Evolutionary conservation across 2,329 filamentous ascomycete species (phyloP).

Genomic region (Dactylella cylindrospora): DNA sequence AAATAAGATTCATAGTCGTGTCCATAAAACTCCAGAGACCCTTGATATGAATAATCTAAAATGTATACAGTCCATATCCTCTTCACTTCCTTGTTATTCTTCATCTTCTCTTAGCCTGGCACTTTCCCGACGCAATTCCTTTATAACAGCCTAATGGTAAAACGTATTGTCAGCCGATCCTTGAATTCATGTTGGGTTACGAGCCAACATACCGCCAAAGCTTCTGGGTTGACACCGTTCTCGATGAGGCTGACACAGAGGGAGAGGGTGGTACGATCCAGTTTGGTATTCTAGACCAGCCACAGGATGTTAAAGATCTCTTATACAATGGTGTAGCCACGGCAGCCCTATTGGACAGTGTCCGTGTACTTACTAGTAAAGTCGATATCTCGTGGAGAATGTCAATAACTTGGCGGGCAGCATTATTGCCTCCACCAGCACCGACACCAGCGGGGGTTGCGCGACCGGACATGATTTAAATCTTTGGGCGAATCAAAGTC

Average conservation of each 20-base stretch:
- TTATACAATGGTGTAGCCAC: background rate
- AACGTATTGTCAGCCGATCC: conserved; percentile 36
- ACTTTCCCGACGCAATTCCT: conserved; percentile 62
- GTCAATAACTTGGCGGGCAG: conserved; percentile 78
- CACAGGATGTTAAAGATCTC: too few species aligned
- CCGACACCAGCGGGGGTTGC: conserved; percentile 22
- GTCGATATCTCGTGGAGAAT: conserved; percentile 84
- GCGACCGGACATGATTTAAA: conserved; percentile 31
- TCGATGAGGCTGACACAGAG: conserved; percentile 97
- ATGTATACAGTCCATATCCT: too few species aligned
- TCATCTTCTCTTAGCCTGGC: conserved; percentile 50
- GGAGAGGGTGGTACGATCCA: conserved; percentile 85
- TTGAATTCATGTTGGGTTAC: background rate
- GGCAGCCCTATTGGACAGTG: too few species aligned
- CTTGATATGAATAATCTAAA: too few species aligned
- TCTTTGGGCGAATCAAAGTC: too few species aligned
- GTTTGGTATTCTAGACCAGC: conserved; percentile 89
- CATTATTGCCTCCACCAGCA: conserved; percentile 52
- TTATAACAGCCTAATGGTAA: conserved; percentile 59
- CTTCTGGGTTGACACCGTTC: conserved; percentile 94
- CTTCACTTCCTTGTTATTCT: background rate
- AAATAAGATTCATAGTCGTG: too few species aligned
- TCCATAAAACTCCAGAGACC: too few species aligned
- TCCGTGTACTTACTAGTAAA: conserved; percentile 74
- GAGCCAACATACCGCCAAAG: conserved; percentile 73